Evolutionary conservation across 2,329 filamentous ascomycete genomes (phyloP), one percentile per base, ranked within the genome.

Genomic region (Torrubiellomyces zombiae): DNA sequence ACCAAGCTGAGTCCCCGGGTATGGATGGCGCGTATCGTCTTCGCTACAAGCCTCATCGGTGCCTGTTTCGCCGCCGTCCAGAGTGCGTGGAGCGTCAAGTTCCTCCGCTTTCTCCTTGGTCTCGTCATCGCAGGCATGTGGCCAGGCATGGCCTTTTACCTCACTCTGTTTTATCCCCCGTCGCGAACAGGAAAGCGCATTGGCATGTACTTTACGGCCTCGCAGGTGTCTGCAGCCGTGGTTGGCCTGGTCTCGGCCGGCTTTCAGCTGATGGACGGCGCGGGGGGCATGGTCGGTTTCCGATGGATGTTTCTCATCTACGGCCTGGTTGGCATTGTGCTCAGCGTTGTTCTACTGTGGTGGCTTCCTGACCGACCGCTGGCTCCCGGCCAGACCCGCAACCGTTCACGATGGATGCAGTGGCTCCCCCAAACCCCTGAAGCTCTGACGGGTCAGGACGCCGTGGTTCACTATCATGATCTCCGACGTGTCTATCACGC

Each of bases 291-390:
- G 0, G 76, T 81, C 4, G 83, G 83, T 4, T 86, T 82, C 44
- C 75, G 78, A 35, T 89, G 79, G 79, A 93, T 93, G 83, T 92
- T 93, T 43, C 62, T 93, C 23, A 51, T 93, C 12, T 93, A 85
- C 40, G 83, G 83, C 2, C 55, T 92, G 7, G 63, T 81, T 25
- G 78, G 71, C 3, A 58, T 85, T 16, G 49, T 77, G 2, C 61
- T 86, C 13, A 82, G 81, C 10, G 52, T 91, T 24, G 47, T 56
- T 4, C 60, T 93, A 17, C 63, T 93, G 3, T 92, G 81, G 80
- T 93, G 83, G 83, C 63, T 93, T 7, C 83, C 83, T 0, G 82
- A 92, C 39, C 69, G 83, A 3, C 83, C 83, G 4, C 54, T 77
- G 3, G 61, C 73, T 0, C 82, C 82, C 0, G 80, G 77, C n/a